Percentiles rank a stretch among this genome's conserved stretches.
Conservation (phyloP, 345 rosid species). For the Odontarrhena argentea region DNA sequence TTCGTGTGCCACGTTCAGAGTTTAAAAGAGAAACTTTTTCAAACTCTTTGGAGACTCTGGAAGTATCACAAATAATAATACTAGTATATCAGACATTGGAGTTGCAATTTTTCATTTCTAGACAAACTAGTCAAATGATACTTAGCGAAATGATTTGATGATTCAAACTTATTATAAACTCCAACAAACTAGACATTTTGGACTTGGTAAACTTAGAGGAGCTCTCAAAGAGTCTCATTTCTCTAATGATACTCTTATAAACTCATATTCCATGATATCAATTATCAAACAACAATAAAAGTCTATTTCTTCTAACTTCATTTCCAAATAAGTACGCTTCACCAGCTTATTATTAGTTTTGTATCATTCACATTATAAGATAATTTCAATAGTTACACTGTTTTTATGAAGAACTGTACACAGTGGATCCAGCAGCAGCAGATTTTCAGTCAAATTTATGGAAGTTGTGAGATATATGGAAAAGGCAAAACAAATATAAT, state of each 20-base stretch:
- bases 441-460: constrained; percentile 12
- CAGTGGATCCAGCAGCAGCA: constrained; percentile 8
- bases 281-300: not conserved
- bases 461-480: constrained; percentile 5
- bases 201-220: too few species aligned
- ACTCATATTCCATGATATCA: not conserved
- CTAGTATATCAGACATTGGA: too few species aligned
- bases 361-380: constrained; percentile 15
- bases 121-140: not conserved
- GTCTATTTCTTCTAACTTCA: not conserved
- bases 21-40: constrained; percentile 6
- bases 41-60: not conserved
- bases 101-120: not conserved
- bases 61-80: too few species aligned
- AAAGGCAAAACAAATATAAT: not conserved
- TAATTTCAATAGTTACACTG: constrained; percentile 25
- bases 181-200: too few species aligned
- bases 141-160: too few species aligned
- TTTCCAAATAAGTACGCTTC: not conserved
- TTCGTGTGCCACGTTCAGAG: constrained; percentile 18
- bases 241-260: too few species aligned
- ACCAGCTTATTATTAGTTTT: not conserved
- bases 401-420: constrained; percentile 30
- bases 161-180: too few species aligned
- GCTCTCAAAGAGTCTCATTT: too few species aligned